phyloP scores from a whole-genome alignment of 1,284 basidiomycete species.

The Apiotrichum brassicae region DNA sequence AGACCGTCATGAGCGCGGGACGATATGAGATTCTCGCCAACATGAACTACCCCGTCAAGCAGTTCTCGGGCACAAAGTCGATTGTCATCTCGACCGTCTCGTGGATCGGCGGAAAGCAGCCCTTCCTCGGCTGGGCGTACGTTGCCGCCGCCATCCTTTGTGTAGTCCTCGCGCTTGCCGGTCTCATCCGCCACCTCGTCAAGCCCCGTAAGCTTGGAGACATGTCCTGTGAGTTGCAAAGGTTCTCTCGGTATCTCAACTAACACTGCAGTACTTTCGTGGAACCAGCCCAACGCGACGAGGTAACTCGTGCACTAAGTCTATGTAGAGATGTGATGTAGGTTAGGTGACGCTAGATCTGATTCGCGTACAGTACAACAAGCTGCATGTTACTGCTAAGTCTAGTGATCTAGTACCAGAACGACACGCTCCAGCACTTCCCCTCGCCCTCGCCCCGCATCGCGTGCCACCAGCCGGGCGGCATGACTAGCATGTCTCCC shows the following conservation, averaged over 20 bases:
- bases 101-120: slow-evolving; percentile 90
- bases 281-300: slow-evolving; percentile 57
- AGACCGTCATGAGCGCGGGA: slow-evolving; percentile 64
- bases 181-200: slow-evolving; percentile 86
- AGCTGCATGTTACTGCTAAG: not conserved
- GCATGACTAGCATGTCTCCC: slow-evolving; percentile 80
- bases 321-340: slow-evolving; percentile 9
- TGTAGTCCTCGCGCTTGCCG: slow-evolving; percentile 75
- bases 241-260: slow-evolving; percentile 48
- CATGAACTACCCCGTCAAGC: slow-evolving; percentile 88
- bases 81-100: slow-evolving; percentile 94
- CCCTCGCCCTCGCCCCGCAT: slow-evolving; percentile 64
- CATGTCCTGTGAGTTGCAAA: slow-evolving; percentile 28
- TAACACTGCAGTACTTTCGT: slow-evolving; percentile 62
- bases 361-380: not conserved
- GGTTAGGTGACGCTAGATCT: slow-evolving; percentile 8
- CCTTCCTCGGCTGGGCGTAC: slow-evolving; percentile 96
- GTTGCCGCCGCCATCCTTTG: slow-evolving; percentile 83
- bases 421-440: slow-evolving; percentile 44
- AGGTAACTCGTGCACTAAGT: slow-evolving; percentile 1
- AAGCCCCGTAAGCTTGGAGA: slow-evolving; percentile 70
- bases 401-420: slow-evolving; percentile 36
- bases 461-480: slow-evolving; percentile 89
- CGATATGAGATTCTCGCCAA: slow-evolving; percentile 69
- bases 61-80: slow-evolving; percentile 91